Evolutionary conservation across 768 basidiomycete species (phyloP), one percentile per base, ranked within the genome.

Genomic region (Exsudoporus frostii): DNA sequence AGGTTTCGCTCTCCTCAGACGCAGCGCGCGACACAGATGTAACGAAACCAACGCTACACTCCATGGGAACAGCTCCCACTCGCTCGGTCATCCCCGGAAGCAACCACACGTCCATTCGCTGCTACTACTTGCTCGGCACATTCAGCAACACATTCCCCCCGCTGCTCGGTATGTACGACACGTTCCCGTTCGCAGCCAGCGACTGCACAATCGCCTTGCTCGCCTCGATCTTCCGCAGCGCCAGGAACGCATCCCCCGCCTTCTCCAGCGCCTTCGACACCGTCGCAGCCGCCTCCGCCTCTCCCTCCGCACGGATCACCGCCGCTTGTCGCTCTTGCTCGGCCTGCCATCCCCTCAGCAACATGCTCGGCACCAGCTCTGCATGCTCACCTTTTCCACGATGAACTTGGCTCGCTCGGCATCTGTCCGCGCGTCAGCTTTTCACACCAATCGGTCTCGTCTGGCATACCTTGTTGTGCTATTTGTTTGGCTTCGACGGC

Each of bases 401-500:
- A 98, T 90, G 72, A 98, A 99, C 73, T 98, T 98, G 52, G 97
- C 97, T 32, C 97, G 85, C 75, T 99, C 97, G 57, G 97, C 97
- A 74, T 98, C 96, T 94, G 60, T 27, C 36, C 13, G 15, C 34
- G 6, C 11, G 57, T 69, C 43, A 68, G 65, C 43, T n/a, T 15
- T 44, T 50, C 45, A 45, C 22, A 20, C 36, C 6, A 2, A 22
- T n/a, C 29, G 37, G 29, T 20, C 45, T 45, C 27, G 20, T 25
- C 39, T n/a, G 5, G 57, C 75, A 44, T 61, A 92, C 91, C 91
- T 81, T 99, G 97, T 71, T 99, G 97, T 10, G 97, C 97, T 69
- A 99, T 98, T 72, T 98, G 97, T 72, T 99, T 99, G 37, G 96
- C 96, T 74, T 99, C 97, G 9, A 99, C 97, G n/a, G 97, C 97